phyloP scores from a whole-genome alignment of 495 filamentous ascomycete species.

The Aspergillus bertholletiae region DNA sequence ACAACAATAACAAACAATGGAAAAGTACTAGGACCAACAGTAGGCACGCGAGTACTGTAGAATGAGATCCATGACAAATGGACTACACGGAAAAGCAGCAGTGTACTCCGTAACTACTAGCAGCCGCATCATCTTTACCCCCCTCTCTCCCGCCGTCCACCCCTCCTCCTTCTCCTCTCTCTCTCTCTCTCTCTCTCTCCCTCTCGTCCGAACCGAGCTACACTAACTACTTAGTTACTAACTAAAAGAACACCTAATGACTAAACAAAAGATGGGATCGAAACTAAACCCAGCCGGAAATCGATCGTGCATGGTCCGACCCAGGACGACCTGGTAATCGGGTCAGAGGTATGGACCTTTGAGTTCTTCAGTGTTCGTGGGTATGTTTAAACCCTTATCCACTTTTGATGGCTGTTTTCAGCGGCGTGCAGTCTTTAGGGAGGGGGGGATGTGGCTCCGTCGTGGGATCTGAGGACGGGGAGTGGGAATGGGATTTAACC shows the following conservation, averaged over 20 bases:
- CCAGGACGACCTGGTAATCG: not conserved
- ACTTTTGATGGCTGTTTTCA: conserved; percentile 4
- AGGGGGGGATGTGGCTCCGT: not conserved
- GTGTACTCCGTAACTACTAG: too few relatives aligned
- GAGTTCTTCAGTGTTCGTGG: not conserved
- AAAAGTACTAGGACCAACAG: too few relatives aligned
- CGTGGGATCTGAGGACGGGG: not conserved
- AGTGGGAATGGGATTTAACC: conserved; percentile 1
- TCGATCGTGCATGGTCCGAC: not conserved
- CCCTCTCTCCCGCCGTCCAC: too few relatives aligned
- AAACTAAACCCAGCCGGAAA: not conserved
- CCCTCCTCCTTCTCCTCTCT: too few relatives aligned
- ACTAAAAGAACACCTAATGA: not conserved
- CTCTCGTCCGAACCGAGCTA: too few relatives aligned
- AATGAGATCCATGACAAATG: too few relatives aligned
- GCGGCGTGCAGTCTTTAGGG: conserved; percentile 7
- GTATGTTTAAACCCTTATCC: not conserved
- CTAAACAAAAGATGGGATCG: not conserved
- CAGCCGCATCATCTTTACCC: too few relatives aligned
- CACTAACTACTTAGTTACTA: too few relatives aligned
- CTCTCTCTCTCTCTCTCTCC: too few relatives aligned
- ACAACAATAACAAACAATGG: too few relatives aligned
- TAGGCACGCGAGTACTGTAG: too few relatives aligned
- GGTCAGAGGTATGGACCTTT: not conserved
- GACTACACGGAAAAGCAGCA: too few relatives aligned